Conservation (phyloP, 2,329 filamentous ascomycete genomes). For the Trichophyton equinum region DNA sequence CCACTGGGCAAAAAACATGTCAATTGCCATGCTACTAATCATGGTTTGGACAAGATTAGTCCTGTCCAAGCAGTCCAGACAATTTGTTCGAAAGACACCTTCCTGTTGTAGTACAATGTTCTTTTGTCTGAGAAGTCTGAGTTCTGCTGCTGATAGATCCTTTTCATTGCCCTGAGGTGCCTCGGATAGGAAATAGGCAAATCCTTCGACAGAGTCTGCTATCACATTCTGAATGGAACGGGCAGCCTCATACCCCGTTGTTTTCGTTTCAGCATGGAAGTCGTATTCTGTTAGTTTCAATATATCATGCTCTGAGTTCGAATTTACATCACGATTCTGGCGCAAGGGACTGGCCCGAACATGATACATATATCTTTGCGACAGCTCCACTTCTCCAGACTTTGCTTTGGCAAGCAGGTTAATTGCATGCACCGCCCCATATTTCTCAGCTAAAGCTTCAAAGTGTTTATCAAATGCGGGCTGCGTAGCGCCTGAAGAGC, state of each 20-base stretch:
- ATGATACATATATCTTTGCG: constrained; percentile 64
- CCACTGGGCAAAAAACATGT: constrained; percentile 66
- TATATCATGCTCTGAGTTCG: constrained; percentile 55
- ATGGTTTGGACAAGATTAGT: constrained; percentile 95
- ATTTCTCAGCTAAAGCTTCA: constrained; percentile 68
- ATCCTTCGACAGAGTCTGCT: constrained; percentile 65
- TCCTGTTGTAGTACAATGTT: constrained; percentile 73
- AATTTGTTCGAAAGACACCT: constrained; percentile 92
- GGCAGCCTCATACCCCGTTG: constrained; percentile 82
- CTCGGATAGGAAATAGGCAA: constrained; percentile 83
- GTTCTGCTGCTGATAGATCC: neutral
- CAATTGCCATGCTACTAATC: constrained; percentile 84
- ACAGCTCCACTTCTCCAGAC: constrained; percentile 72
- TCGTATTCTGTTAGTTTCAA: constrained; percentile 80
- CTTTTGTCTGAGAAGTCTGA: constrained; percentile 18
- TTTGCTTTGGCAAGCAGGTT: constrained; percentile 90
- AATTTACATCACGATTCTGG: constrained; percentile 39
- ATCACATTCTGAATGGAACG: constrained; percentile 69
- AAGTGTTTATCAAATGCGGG: constrained; percentile 95
- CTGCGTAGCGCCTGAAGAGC: constrained; percentile 80
- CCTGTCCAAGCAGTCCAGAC: constrained; percentile 85
- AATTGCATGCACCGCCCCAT: constrained; percentile 83
- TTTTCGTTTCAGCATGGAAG: constrained; percentile 88
- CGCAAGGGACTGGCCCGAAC: constrained; percentile 63
- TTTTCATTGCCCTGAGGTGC: constrained; percentile 36